phyloP scores from a whole-genome alignment of 805 yeast genomes.

The Yarrowia sp. region DNA sequence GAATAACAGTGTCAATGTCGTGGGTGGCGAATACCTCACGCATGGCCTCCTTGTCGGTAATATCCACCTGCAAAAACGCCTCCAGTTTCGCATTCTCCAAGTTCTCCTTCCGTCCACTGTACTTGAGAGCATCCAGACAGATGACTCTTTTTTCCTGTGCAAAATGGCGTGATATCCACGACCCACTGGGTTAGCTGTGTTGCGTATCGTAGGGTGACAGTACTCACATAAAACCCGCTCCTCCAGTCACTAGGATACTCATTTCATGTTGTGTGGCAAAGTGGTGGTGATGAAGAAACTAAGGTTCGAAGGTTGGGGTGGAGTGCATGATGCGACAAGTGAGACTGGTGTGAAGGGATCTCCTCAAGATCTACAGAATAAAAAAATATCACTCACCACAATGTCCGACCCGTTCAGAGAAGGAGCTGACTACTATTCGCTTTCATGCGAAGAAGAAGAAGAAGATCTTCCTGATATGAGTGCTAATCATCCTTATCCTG shows the following conservation, averaged over 20 bases:
- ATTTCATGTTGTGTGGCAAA: background rate
- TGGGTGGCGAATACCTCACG: slow-evolving; percentile 31
- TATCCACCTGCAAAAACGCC: slow-evolving; percentile 41
- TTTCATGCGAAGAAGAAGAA: too few species aligned
- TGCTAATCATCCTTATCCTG: too few species aligned
- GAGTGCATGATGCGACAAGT: background rate
- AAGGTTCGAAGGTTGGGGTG: background rate
- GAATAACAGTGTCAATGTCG: slow-evolving; percentile 43
- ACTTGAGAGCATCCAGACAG: slow-evolving; percentile 49
- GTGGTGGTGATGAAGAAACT: background rate
- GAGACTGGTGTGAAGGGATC: background rate
- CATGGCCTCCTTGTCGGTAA: slow-evolving; percentile 38
- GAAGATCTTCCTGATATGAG: too few species aligned
- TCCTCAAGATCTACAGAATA: too few species aligned
- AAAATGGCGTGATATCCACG: slow-evolving; percentile 45
- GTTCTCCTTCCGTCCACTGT: slow-evolving; percentile 44
- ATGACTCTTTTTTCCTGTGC: slow-evolving; percentile 40
- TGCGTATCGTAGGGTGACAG: background rate
- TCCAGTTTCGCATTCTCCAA: slow-evolving; percentile 33
- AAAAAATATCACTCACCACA: too few species aligned
- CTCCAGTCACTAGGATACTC: slow-evolving; percentile 51
- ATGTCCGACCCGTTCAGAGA: too few species aligned
- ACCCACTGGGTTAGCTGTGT: slow-evolving; percentile 40
- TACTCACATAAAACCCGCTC: slow-evolving; percentile 52
- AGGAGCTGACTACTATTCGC: too few species aligned